Conservation (phyloP, 768 basidiomycete species). For the Russula sp. region DNA sequence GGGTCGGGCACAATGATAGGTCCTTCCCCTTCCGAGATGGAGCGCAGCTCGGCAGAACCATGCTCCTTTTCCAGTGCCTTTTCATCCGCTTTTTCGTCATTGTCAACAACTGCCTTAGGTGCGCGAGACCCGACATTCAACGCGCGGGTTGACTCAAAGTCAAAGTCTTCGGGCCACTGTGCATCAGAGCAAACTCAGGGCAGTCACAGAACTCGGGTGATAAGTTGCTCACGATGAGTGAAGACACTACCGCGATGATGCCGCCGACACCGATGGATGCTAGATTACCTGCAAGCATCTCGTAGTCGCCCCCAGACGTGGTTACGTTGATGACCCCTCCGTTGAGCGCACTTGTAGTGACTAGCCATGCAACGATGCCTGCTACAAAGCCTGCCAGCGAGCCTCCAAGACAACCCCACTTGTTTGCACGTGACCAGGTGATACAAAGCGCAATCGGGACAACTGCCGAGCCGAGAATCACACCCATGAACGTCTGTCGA, state of each 20-base stretch:
- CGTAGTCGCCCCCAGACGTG: constrained; percentile 37
- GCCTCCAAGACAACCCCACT: constrained; percentile 75
- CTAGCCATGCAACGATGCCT: constrained; percentile 81
- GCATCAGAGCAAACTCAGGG: constrained; percentile 1
- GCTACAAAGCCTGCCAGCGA: constrained; percentile 60
- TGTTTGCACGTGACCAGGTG: constrained; percentile 83
- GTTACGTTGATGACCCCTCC: constrained; percentile 63
- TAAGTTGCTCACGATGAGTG: constrained; percentile 48
- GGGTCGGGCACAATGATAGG: constrained; percentile 35
- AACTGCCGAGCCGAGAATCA: constrained; percentile 78
- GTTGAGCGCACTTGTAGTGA: constrained; percentile 68
- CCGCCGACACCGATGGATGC: constrained; percentile 77
- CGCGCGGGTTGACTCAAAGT: constrained; percentile 72
- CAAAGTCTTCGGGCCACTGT: constrained; percentile 76
- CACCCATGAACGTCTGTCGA: constrained; percentile 77
- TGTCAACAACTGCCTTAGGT: constrained; percentile 20
- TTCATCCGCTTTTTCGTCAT: constrained; percentile 31
- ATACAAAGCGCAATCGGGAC: constrained; percentile 83
- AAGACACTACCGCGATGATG: constrained; percentile 61
- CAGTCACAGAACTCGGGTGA: not conserved
- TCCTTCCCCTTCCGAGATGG: constrained; percentile 30
- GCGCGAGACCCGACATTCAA: constrained; percentile 49
- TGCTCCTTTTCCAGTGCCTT: constrained; percentile 36
- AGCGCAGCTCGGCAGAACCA: constrained; percentile 22
- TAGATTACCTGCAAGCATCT: constrained; percentile 90